Percentiles rank a stretch among this genome's conserved stretches.
These are phyloP conservation scores for Corymbia citriodora DNA, from an alignment of 441 rosid species.

Conservation along the genomic window DNA sequence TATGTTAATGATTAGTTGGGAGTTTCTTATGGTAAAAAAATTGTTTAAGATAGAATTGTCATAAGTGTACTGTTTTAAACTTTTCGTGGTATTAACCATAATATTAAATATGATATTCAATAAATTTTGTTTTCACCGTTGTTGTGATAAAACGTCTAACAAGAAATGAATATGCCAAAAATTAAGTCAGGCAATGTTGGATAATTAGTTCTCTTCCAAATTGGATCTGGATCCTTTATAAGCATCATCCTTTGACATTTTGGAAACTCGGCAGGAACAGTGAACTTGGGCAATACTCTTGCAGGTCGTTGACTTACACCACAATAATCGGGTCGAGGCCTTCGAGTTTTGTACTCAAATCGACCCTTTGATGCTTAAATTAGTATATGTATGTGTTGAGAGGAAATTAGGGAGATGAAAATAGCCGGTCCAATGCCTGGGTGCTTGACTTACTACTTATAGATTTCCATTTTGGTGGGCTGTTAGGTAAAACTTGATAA, in stretches of 20 bases:
- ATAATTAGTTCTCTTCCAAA: not conserved
- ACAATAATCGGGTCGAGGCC: not conserved
- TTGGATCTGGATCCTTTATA: not conserved
- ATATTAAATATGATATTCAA: not conserved
- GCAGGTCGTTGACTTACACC: not conserved
- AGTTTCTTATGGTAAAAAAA: not conserved
- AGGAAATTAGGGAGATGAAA: not conserved
- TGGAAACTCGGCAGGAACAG: not conserved
- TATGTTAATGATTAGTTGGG: no score
- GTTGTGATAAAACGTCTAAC: not conserved
- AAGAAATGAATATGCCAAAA: not conserved
- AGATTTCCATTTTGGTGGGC: not conserved
- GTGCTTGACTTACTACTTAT: not conserved
- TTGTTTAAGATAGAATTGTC: no score
- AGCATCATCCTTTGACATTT: not conserved
- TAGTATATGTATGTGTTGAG: not conserved
- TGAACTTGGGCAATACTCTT: not conserved
- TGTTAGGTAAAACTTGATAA: not conserved
- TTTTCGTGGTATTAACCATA: not conserved
- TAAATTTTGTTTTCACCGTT: not conserved
- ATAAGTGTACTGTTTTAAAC: fast-evolving
- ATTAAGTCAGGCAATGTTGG: not conserved
- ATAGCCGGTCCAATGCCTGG: not conserved
- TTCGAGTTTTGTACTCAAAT: not conserved
- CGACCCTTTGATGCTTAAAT: not conserved